These are phyloP conservation scores for Mycena sp. DNA, from an alignment of 1,284 basidiomycete genomes.

Conservation along the genomic window DNA sequence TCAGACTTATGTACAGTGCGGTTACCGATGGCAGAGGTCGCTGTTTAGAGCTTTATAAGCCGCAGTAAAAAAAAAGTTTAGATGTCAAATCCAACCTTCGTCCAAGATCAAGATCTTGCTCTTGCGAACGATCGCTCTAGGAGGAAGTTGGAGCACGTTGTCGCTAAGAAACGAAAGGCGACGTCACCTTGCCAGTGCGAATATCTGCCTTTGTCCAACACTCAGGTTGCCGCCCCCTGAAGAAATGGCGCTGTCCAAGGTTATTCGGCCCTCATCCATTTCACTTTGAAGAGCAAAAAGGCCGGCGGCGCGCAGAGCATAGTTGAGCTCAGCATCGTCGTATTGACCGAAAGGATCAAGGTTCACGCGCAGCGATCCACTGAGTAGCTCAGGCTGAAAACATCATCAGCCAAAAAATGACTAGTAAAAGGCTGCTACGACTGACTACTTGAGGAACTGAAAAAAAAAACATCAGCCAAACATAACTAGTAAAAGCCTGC, in stretches of 20 bases:
- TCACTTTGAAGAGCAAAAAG: conserved; percentile 61
- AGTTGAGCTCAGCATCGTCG: conserved; percentile 70
- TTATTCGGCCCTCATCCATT: conserved; percentile 58
- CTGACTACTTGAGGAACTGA: conserved; percentile 52
- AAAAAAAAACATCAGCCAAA: not conserved
- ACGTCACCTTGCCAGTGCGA: too few relatives aligned
- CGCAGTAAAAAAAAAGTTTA: too few relatives aligned
- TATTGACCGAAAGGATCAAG: conserved; percentile 78
- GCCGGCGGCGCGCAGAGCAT: conserved; percentile 62
- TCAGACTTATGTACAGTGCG: too few relatives aligned
- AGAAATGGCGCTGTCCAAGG: conserved; percentile 61
- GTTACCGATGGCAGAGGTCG: too few relatives aligned
- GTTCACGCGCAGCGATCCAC: conserved; percentile 65
- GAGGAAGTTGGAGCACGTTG: too few relatives aligned
- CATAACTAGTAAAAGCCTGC: not conserved
- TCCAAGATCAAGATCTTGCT: too few relatives aligned
- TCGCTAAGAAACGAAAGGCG: too few relatives aligned
- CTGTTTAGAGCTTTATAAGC: too few relatives aligned
- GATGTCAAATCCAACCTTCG: too few relatives aligned
- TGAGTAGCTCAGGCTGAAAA: conserved; percentile 68
- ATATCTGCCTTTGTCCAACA: conserved; percentile 79
- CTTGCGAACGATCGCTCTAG: too few relatives aligned
- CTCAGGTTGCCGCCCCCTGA: conserved; percentile 72
- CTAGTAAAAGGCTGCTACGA: not conserved
- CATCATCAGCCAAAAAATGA: not conserved